Base-by-base conservation (phyloP, 441 rosid genomes). In the Gossypium lobatum region DNA sequence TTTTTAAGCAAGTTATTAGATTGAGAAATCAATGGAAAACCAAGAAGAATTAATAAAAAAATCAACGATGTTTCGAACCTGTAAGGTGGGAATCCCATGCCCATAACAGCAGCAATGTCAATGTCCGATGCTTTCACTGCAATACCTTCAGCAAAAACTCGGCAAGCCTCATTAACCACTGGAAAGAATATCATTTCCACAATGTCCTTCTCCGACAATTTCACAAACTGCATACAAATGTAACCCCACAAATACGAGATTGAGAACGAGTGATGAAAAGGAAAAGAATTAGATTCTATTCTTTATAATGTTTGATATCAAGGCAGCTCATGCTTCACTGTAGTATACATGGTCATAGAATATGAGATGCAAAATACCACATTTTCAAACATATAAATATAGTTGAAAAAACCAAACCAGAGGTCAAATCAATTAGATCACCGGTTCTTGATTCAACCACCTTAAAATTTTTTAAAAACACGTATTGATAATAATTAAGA, bases 51-150 rank as follows among this genome's bases (percentile, higher is more conserved):
- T 42, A 1, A 34, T 21, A 6, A 18, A 59, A 39, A 37, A 26
- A 5, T 1, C 0, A 25, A 21, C 4, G 11, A 77, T 3, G 54
- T 53, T 21, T 69, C 78, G 64, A 31, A 93, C 99, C 99, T 91
- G 85, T 93, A 93, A 70, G 91, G 88, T 76, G 98, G 99, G 77
- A 95, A 95, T 20, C 99, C 99, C 99, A 91, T 95, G 84, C 99
- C 99, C 86, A 95, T 83, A 52, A 95, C 83, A 20, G 89, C 84
- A 62, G 99, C 88, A 77, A 95, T 85, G 89, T 95, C 99, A 45
- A 93, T 91, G 82, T 95, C 99, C 3, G 93, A 89, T 81, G 97
- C 96, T 84, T 95, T 93, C 61, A 90, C 98, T 62, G 89, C 93
- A 70, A 95, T 90, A 14, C 99, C 98, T 84, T 95, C 99, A 2